Conservation (phyloP, 108 stramenopile genomes). For the Skeletonema costatum region DNA sequence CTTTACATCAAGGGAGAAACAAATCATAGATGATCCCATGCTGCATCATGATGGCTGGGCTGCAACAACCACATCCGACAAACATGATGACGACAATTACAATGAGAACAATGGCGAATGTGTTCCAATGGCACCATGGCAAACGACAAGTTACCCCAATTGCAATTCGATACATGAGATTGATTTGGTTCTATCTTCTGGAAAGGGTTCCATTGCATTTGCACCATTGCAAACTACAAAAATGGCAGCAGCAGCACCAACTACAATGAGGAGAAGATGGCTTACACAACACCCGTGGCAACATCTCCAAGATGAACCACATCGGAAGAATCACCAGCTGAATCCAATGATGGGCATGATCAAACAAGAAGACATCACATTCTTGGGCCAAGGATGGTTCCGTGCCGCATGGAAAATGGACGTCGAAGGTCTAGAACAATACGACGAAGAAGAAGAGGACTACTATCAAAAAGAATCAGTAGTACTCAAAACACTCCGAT, state of each 20-base stretch:
- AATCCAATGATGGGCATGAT: constrained; percentile 27
- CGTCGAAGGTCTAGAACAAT: constrained; percentile 4
- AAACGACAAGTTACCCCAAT: constrained; percentile 61
- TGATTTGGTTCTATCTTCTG: constrained; percentile 46
- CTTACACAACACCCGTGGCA: constrained; percentile 17
- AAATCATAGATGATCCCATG: constrained; percentile 9
- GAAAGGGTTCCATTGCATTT: constrained; percentile 21
- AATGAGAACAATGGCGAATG: constrained; percentile 49
- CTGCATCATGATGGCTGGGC: constrained; percentile 3
- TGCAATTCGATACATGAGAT: constrained; percentile 83
- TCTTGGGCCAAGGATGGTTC: constrained; percentile 86
- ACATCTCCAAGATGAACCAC: not conserved
- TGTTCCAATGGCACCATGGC: constrained; percentile 78
- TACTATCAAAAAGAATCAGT: constrained; percentile 39
- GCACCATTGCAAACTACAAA: not conserved
- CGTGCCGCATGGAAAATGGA: constrained; percentile 75
- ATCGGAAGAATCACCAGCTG: constrained; percentile 18
- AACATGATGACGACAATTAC: not conserved
- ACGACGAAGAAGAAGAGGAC: constrained; percentile 34
- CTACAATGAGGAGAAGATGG: not conserved
- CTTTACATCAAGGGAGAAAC: not conserved
- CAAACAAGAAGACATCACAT: constrained; percentile 42
- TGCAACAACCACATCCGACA: not conserved
- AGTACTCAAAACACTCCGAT: constrained; percentile 80
- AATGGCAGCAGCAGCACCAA: not conserved